Conservation (phyloP, 1,284 basidiomycete genomes). For the Thecaphora thlaspeos region DNA sequence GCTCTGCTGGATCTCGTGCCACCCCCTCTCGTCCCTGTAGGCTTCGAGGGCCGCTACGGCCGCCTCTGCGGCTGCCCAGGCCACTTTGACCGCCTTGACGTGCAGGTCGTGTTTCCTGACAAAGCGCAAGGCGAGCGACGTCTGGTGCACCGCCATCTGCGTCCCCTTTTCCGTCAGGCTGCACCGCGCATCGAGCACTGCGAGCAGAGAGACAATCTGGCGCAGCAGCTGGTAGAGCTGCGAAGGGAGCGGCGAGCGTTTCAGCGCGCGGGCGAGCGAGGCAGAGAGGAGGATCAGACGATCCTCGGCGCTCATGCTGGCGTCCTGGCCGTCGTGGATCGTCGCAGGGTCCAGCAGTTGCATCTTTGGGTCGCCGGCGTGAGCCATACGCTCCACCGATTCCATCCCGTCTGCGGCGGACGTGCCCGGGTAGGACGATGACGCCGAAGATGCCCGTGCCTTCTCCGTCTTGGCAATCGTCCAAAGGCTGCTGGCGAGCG, state of each 20-base stretch:
- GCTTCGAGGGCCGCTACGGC: constrained; percentile 39
- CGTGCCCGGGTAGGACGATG: too few species aligned
- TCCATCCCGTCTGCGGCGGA: too few species aligned
- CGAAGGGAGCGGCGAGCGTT: constrained; percentile 33
- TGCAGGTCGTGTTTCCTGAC: constrained; percentile 34
- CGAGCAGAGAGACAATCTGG: constrained; percentile 24
- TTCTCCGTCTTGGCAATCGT: constrained; percentile 6
- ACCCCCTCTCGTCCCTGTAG: constrained; percentile 32
- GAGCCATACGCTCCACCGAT: too few species aligned
- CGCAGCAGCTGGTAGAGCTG: constrained; percentile 25
- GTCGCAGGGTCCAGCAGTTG: not conserved
- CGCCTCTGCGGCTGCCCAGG: constrained; percentile 35
- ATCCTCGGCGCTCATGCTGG: constrained; percentile 16
- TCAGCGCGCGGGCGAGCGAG: constrained; percentile 28
- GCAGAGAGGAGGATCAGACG: constrained; percentile 33
- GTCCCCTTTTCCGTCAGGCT: constrained; percentile 23
- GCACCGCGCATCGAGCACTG: constrained; percentile 19
- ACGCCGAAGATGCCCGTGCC: too few species aligned
- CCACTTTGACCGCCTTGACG: constrained; percentile 30
- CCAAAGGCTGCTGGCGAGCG: constrained; percentile 27
- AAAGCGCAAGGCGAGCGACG: constrained; percentile 26
- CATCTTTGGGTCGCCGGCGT: too few species aligned
- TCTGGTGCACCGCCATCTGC: constrained; percentile 30
- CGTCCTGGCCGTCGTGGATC: not conserved
- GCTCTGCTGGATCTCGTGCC: constrained; percentile 9